These are phyloP conservation scores for Myriosclerotinia curreyana DNA, from an alignment of 2,329 filamentous ascomycete species.

Conservation along the genomic window DNA sequence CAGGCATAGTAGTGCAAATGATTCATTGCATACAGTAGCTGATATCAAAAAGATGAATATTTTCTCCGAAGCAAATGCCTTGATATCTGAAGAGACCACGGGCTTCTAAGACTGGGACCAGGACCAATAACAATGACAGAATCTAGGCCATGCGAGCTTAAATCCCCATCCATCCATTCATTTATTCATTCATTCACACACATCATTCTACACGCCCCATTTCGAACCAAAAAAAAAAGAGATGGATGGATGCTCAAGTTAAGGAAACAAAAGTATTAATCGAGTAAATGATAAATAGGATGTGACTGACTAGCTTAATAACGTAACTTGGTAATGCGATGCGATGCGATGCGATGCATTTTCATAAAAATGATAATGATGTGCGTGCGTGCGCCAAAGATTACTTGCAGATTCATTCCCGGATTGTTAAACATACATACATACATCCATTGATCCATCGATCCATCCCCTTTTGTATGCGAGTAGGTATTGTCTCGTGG, in stretches of 20 bases:
- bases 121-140: too few species aligned
- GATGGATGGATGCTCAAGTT: too few species aligned
- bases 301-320: conserved; percentile 8
- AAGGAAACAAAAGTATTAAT: not conserved
- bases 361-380: not conserved
- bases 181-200: too few species aligned
- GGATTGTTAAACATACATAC: not conserved
- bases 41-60: not conserved
- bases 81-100: not conserved
- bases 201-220: too few species aligned
- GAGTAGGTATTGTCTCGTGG: not conserved
- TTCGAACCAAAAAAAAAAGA: too few species aligned
- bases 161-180: too few species aligned
- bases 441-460: too few species aligned
- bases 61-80: not conserved
- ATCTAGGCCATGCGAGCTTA: too few species aligned
- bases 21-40: not conserved
- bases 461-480: conserved; percentile 12
- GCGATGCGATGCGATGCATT: too few species aligned
- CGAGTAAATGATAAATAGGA: conserved; percentile 9
- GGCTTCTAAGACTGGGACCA: too few species aligned
- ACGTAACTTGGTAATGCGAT: not conserved
- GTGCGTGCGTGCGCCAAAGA: not conserved
- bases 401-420: not conserved
- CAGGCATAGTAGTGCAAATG: conserved; percentile 2